phyloP scores from a whole-genome alignment of 495 filamentous ascomycete genomes.

The Daldinia childiae region DNA sequence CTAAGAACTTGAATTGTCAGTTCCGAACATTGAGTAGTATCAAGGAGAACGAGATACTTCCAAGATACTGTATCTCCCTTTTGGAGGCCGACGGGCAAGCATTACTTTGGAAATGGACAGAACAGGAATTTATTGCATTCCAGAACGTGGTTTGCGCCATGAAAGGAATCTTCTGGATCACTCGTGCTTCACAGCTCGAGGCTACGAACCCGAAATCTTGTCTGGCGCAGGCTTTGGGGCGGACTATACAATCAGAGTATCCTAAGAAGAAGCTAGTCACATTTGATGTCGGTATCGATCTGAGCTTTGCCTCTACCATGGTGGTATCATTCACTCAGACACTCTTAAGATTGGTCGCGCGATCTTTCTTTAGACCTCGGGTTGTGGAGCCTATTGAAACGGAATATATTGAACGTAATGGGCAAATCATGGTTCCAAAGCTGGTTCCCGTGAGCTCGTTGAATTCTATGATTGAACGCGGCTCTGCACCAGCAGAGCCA shows the following conservation, averaged over 20 bases:
- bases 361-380: slow-evolving; percentile 59
- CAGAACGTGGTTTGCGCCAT: slow-evolving; percentile 18
- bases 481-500: slow-evolving; percentile 15
- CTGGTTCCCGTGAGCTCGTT: slow-evolving; percentile 33
- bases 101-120: slow-evolving; percentile 41
- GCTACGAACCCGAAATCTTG: slow-evolving; percentile 31
- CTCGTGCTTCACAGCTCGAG: slow-evolving; percentile 38
- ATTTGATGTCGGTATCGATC: slow-evolving; percentile 34
- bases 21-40: slow-evolving; percentile 30
- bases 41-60: slow-evolving; percentile 5
- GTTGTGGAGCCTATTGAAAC: slow-evolving; percentile 26
- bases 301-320: not conserved
- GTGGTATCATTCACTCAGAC: slow-evolving; percentile 29
- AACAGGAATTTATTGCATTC: slow-evolving; percentile 34
- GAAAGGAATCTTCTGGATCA: slow-evolving; percentile 45
- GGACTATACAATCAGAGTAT: slow-evolving; percentile 47
- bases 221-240: slow-evolving; percentile 38
- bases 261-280: slow-evolving; percentile 39
- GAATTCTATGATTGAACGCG: slow-evolving; percentile 42
- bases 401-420: slow-evolving; percentile 41
- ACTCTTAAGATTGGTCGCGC: slow-evolving; percentile 64
- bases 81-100: slow-evolving; percentile 32
- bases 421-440: slow-evolving; percentile 43
- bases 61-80: slow-evolving; percentile 40
- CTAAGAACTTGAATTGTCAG: slow-evolving; percentile 9